A percentile compares a stretch with the other conserved stretches of the same genome.
Evolutionary conservation across 306 rosid genomes (phyloP).

Genomic region (Ormosia emarginata): DNA sequence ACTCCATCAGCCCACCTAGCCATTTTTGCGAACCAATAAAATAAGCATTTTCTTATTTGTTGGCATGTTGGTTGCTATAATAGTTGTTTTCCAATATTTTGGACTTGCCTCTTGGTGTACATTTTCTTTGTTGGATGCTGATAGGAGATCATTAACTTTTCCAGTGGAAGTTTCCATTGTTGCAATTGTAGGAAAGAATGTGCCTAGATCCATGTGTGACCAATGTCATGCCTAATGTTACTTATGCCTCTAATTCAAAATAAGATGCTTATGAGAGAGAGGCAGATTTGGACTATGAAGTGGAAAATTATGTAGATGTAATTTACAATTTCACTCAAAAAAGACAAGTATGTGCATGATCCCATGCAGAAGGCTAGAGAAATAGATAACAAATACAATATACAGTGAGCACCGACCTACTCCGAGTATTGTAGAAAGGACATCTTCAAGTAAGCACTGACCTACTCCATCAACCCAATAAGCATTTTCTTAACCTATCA

Average conservation of each 20-base stretch:
- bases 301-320: constrained; percentile 9
- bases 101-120: constrained; percentile 12
- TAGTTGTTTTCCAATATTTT: constrained; percentile 26
- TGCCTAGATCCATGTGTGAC: not conserved
- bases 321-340: constrained; percentile 7
- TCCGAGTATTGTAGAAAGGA: too few relatives aligned
- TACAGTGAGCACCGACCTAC: too few relatives aligned
- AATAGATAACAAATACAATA: not conserved
- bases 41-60: not conserved
- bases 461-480: too few relatives aligned
- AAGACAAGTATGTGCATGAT: not conserved
- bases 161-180: constrained; percentile 25
- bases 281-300: constrained; percentile 7
- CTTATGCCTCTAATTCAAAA: constrained; percentile 26
- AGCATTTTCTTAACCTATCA: too few relatives aligned
- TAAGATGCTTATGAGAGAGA: constrained; percentile 30
- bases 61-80: not conserved
- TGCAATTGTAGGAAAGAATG: not conserved
- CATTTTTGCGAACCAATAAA: too few relatives aligned
- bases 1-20: too few relatives aligned
- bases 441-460: too few relatives aligned
- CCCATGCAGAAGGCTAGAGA: not conserved
- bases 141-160: constrained; percentile 10
- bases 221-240: constrained; percentile 15
- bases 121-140: constrained; percentile 18